A percentile compares a stretch with the other conserved stretches of the same genome.
Evolutionary conservation across 2,329 filamentous ascomycete genomes (phyloP).

Genomic region (Sporothrix dimorphospora): DNA sequence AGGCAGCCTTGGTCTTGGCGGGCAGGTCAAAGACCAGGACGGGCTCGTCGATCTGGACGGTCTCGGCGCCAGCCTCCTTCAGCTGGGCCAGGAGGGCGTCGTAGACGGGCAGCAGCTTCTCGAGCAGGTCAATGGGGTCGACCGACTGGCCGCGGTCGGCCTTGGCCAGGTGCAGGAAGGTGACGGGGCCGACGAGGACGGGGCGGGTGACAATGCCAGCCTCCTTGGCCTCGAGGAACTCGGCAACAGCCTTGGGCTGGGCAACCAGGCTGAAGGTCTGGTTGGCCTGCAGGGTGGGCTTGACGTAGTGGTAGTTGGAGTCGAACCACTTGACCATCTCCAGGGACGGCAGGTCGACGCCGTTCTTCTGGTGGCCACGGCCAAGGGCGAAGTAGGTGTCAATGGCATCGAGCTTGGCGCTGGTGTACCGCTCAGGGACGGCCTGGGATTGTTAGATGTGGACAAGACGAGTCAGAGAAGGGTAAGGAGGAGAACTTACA

Average conservation of each 20-base stretch:
- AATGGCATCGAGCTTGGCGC: conserved; percentile 81
- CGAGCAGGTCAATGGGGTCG: conserved; percentile 89
- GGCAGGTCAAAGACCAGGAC: conserved; percentile 93
- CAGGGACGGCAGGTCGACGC: conserved; percentile 88
- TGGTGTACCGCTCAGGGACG: conserved; percentile 90
- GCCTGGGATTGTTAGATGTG: conserved; percentile 57
- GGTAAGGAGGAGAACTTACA: conserved; percentile 63
- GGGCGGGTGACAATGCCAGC: conserved; percentile 91
- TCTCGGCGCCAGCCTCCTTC: conserved; percentile 94
- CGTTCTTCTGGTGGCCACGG: conserved; percentile 93
- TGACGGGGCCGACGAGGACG: conserved; percentile 92
- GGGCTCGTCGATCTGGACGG: conserved; percentile 98
- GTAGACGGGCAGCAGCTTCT: conserved; percentile 93
- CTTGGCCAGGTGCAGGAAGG: conserved; percentile 97
- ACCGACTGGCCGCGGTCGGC: conserved; percentile 93
- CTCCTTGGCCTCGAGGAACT: conserved; percentile 98
- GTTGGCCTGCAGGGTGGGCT: conserved; percentile 95
- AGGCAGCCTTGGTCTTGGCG: conserved; percentile 88
- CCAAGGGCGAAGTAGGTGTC: conserved; percentile 99
- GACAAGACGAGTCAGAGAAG: too few species aligned
- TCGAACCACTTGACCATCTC: conserved; percentile 99
- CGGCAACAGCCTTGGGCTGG: conserved; percentile 88
- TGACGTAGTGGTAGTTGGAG: conserved; percentile 99
- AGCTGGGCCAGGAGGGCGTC: conserved; percentile 89
- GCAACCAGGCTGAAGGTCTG: conserved; percentile 89